phyloP scores from a whole-genome alignment of 1,284 basidiomycete species.

The Cutaneotrichosporon mucoides region DNA sequence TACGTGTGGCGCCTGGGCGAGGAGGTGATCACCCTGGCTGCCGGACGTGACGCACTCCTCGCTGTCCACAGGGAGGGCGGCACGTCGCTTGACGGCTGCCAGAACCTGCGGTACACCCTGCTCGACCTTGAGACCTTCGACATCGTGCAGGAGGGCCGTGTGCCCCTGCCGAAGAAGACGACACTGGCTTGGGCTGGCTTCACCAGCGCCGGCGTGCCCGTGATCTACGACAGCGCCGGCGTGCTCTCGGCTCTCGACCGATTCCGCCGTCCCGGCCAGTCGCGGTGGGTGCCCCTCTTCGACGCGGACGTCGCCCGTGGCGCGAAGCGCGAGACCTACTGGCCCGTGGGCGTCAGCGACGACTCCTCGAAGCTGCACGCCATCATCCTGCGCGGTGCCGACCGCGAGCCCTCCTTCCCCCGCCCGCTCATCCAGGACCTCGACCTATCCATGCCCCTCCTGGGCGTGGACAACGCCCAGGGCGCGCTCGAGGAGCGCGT shows the following conservation, averaged over 20 bases:
- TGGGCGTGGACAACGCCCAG: constrained; percentile 64
- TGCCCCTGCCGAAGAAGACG: constrained; percentile 75
- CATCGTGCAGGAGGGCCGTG: constrained; percentile 73
- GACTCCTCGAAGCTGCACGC: constrained; percentile 57
- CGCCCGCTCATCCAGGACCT: constrained; percentile 86
- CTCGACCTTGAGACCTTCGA: constrained; percentile 85
- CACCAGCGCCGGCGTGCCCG: constrained; percentile 80
- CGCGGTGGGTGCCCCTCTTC: constrained; percentile 82
- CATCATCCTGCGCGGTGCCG: constrained; percentile 84
- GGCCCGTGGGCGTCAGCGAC: constrained; percentile 73
- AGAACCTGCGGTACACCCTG: constrained; percentile 80
- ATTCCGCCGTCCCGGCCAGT: constrained; percentile 79
- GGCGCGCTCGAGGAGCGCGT: constrained; percentile 75
- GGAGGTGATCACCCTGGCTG: constrained; percentile 85
- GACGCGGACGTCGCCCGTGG: constrained; percentile 57
- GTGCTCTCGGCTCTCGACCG: constrained; percentile 80
- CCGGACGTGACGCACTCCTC: constrained; percentile 76
- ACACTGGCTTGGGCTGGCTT: constrained; percentile 87
- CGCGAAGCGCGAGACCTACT: constrained; percentile 86
- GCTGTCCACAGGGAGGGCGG: constrained; percentile 82
- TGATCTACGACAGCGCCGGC: constrained; percentile 83
- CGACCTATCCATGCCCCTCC: constrained; percentile 76
- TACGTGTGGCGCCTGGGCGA: constrained; percentile 80
- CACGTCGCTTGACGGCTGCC: constrained; percentile 86
- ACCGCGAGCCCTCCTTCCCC: constrained; percentile 81